A percentile compares a stretch with the other conserved stretches of the same genome.
Conservation (phyloP, 305 asterid genomes). For the Stenogyne calaminthoides region DNA sequence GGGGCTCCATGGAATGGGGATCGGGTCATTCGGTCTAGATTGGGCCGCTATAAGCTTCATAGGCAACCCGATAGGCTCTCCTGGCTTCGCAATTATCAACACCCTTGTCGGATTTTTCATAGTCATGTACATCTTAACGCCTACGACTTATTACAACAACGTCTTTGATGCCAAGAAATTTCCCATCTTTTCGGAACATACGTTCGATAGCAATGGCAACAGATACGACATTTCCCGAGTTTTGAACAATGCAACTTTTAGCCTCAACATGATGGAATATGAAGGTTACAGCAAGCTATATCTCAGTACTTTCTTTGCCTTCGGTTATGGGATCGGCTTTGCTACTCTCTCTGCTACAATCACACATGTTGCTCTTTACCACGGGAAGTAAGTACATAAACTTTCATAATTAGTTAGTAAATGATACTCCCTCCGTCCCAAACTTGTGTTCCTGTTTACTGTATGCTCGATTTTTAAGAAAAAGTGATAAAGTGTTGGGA, state of each 20-base stretch:
- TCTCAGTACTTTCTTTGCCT: constrained; percentile 52
- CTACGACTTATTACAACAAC: constrained; percentile 49
- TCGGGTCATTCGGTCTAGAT: constrained; percentile 60
- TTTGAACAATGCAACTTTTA: constrained; percentile 35
- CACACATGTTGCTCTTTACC: constrained; percentile 54
- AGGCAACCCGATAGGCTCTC: constrained; percentile 57
- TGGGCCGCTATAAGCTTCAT: constrained; percentile 54
- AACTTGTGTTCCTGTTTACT: too few species aligned
- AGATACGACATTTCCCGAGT: constrained; percentile 48
- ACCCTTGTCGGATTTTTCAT: constrained; percentile 43
- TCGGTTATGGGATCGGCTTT: constrained; percentile 61
- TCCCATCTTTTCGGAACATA: constrained; percentile 55
- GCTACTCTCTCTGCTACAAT: constrained; percentile 60
- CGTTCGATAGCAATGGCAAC: constrained; percentile 42
- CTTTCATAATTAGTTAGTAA: too few species aligned
- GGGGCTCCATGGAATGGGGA: constrained; percentile 64
- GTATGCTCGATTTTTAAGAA: too few species aligned
- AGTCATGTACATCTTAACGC: constrained; percentile 53
- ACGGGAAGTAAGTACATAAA: constrained; percentile 47
- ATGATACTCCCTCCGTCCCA: too few species aligned
- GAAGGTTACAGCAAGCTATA: constrained; percentile 54
- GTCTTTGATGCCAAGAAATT: constrained; percentile 49
- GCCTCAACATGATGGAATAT: constrained; percentile 40
- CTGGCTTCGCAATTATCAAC: constrained; percentile 57
- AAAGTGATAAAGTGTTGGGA: too few species aligned